These are phyloP conservation scores for Trichoderma sp. DNA, from an alignment of 2,329 filamentous ascomycete species.

Conservation along the genomic window DNA sequence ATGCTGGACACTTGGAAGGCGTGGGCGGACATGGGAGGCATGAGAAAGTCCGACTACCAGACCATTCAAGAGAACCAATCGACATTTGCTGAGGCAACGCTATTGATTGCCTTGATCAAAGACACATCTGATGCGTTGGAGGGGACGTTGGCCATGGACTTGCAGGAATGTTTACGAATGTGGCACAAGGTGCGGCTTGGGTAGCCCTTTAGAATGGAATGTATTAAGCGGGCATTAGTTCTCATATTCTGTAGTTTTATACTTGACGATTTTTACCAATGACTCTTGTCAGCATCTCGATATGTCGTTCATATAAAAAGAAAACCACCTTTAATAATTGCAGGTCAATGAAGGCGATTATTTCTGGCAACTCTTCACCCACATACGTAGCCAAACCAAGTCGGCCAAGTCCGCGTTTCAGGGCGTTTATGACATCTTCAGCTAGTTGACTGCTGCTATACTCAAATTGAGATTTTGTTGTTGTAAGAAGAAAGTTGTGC, in stretches of 20 bases:
- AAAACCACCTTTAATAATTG: neutral
- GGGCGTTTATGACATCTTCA: neutral
- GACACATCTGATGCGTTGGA: constrained; percentile 48
- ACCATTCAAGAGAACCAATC: constrained; percentile 40
- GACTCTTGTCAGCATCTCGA: neutral
- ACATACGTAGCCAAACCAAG: neutral
- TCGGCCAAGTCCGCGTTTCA: neutral
- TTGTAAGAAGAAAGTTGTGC: neutral
- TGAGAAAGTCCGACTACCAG: constrained; percentile 49
- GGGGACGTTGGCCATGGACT: constrained; percentile 51
- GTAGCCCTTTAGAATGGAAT: constrained; percentile 28
- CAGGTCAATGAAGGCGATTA: neutral
- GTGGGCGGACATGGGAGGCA: constrained; percentile 58
- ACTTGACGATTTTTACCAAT: neutral
- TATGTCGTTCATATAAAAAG: neutral
- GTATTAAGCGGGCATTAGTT: neutral
- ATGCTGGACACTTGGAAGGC: constrained; percentile 55
- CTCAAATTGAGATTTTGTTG: neutral
- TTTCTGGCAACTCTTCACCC: neutral
- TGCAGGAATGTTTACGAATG: constrained; percentile 56
- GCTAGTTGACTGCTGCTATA: neutral
- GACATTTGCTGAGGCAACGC: constrained; percentile 50
- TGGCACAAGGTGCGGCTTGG: constrained; percentile 57
- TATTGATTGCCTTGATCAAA: constrained; percentile 51
- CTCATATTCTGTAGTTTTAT: neutral